Base-by-base conservation (phyloP, 768 basidiomycete species). In the Omphalotus guepiniiformis region DNA sequence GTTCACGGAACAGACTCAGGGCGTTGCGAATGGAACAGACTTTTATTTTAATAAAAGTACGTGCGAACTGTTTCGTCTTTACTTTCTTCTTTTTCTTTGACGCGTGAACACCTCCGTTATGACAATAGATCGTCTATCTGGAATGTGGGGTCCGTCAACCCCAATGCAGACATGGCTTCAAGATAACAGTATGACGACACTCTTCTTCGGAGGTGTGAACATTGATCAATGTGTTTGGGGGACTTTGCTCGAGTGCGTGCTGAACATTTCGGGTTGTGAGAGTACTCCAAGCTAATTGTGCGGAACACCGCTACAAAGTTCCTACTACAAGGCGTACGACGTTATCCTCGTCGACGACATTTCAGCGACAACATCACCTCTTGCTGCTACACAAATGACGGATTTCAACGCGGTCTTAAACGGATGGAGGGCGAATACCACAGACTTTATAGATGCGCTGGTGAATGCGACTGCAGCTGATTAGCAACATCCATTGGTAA, bases 141-240 rank as follows among this genome's bases (percentile, higher is more conserved):
- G 64, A 21, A 62, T 66, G 63, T 66, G 65, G 65, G 65, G 65
- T 6, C 23, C 63, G 6, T 60, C 58, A 36, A 66, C 65, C 8
- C 65, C 65, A 0, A 61, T 66, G 63, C 62, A 64, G 40, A 63
- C 58, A 2, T 66, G 60, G 56, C 54, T 64, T 6, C 56, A 66
- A 42, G 65, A 64, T 38, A 63, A 63, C 42, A 54, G 58, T 35
- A 63, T 66, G 53, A 63, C 65, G 1, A 66, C 65, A 0, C 50
- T 66, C 9, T 66, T 66, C 27, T 64, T 63, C 41, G 64, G 62
- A 9, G 65, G 65, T 15, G 65, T 66, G 6, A 66, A 66, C 40
- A 62, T 64, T 19, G 64, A 66, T 35, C 64, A 66, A 52, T 66
- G 64, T 36, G 64, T 66, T 18, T 63, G 61, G 59, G 64, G 64